phyloP scores from a whole-genome alignment of 345 rosid genomes.

The Lepidium sativum region DNA sequence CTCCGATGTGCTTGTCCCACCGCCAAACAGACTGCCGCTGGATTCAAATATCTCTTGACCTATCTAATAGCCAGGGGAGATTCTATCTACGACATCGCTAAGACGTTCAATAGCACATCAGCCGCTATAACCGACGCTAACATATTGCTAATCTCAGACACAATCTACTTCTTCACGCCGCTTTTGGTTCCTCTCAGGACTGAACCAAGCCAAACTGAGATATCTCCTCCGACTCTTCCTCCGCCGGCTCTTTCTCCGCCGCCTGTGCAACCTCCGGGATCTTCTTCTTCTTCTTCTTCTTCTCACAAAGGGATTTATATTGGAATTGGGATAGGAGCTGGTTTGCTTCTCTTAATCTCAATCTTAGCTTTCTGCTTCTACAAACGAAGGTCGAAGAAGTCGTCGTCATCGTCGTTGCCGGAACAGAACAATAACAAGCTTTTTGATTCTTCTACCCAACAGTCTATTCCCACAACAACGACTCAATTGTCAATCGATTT shows the following conservation, averaged over 20 bases:
- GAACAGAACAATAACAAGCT: conserved; percentile 24
- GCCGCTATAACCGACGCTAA: conserved; percentile 45
- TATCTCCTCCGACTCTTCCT: conserved; percentile 8
- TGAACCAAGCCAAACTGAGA: conserved; percentile 32
- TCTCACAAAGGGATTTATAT: conserved; percentile 47
- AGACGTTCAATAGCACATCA: conserved; percentile 30
- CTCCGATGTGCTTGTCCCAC: conserved; percentile 87
- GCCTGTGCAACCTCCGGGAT: conserved; percentile 18
- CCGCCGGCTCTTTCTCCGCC: conserved; percentile 25
- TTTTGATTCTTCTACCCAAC: conserved; percentile 29
- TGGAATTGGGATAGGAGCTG: conserved; percentile 52
- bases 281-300: conserved; percentile 49
- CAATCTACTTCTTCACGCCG: conserved; percentile 53
- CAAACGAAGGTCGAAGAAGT: conserved; percentile 13
- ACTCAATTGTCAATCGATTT: conserved; percentile 34
- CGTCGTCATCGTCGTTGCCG: neutral
- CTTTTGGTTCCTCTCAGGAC: conserved; percentile 55
- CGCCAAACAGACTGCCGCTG: conserved; percentile 39
- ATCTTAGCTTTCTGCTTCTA: conserved; percentile 25
- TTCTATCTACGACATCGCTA: conserved; percentile 37
- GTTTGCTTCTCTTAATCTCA: conserved; percentile 29
- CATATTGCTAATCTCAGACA: conserved; percentile 14
- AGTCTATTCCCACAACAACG: conserved; percentile 18
- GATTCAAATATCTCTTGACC: conserved; percentile 46
- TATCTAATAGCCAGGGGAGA: conserved; percentile 45